These are phyloP conservation scores for Lactarius indigo DNA, from an alignment of 768 basidiomycete genomes.

Conservation along the genomic window DNA sequence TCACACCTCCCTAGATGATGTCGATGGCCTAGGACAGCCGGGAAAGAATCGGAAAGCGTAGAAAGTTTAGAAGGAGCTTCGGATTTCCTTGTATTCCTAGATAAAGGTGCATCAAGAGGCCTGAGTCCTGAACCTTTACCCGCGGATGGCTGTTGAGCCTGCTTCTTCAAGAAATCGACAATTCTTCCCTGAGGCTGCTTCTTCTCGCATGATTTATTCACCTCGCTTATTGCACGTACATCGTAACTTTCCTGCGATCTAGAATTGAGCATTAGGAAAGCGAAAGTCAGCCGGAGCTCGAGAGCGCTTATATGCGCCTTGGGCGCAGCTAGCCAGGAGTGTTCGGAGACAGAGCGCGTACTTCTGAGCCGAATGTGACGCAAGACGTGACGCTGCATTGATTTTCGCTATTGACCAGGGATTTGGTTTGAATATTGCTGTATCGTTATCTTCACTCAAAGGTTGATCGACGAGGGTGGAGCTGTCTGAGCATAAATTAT, in stretches of 20 bases:
- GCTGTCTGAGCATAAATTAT: slow-evolving; percentile 16
- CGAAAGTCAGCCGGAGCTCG: not conserved
- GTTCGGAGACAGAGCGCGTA: slow-evolving; percentile 2
- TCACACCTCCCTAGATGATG: not conserved
- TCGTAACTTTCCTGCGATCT: slow-evolving; percentile 2
- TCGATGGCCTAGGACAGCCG: not conserved
- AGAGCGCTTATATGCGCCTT: slow-evolving; percentile 7
- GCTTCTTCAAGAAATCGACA: slow-evolving; percentile 46
- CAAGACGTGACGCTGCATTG: slow-evolving; percentile 64
- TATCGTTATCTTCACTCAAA: slow-evolving; percentile 45
- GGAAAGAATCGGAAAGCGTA: not conserved
- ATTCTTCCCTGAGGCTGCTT: slow-evolving; percentile 35
- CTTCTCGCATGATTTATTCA: not conserved
- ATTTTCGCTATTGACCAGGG: slow-evolving; percentile 80
- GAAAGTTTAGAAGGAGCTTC: not conserved
- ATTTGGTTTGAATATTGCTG: slow-evolving; percentile 65
- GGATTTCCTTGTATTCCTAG: not conserved
- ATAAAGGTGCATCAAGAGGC: slow-evolving; percentile 7
- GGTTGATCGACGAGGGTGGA: slow-evolving; percentile 30
- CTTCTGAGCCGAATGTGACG: slow-evolving; percentile 38
- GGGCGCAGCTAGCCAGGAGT: not conserved
- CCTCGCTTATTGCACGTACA: not conserved
- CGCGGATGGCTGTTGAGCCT: slow-evolving; percentile 30
- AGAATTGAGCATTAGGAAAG: not conserved
- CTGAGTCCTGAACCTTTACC: slow-evolving; percentile 8